Evolutionary conservation across 257 asterid species (phyloP).

Genomic region (Ophiorrhiza pumila): DNA sequence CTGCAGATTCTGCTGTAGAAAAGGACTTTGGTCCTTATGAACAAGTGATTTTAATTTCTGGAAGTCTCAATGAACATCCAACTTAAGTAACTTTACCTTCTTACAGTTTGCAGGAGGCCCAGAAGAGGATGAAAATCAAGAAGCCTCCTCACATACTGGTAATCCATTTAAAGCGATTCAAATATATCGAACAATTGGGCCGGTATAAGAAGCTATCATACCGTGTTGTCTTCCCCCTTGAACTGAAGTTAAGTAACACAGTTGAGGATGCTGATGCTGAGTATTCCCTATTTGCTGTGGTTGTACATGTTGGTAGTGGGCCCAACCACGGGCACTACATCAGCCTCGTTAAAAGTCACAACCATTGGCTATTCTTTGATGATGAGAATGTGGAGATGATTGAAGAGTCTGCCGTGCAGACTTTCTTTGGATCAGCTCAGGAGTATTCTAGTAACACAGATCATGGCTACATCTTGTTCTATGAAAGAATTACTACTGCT

Average conservation of each 20-base stretch:
- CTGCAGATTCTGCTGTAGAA: not conserved
- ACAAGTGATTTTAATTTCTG: not conserved
- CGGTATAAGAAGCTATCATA: slow-evolving; percentile 76
- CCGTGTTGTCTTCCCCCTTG: slow-evolving; percentile 84
- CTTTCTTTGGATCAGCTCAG: slow-evolving; percentile 82
- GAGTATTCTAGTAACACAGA: slow-evolving; percentile 83
- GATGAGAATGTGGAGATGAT: slow-evolving; percentile 89
- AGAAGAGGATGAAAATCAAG: slow-evolving; percentile 88
- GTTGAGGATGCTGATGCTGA: slow-evolving; percentile 81
- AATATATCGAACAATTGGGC: slow-evolving; percentile 76
- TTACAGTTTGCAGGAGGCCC: slow-evolving; percentile 88
- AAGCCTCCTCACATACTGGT: slow-evolving; percentile 76
- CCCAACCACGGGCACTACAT: slow-evolving; percentile 93
- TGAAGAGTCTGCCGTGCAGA: slow-evolving; percentile 81
- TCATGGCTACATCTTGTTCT: slow-evolving; percentile 78
- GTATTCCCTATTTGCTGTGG: slow-evolving; percentile 75
- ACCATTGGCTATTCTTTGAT: slow-evolving; percentile 81
- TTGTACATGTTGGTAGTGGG: slow-evolving; percentile 82
- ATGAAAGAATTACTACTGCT: slow-evolving; percentile 47
- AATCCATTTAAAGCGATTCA: slow-evolving; percentile 77
- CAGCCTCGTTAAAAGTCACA: slow-evolving; percentile 88
- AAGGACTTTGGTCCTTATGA: not conserved
- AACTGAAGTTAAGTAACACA: slow-evolving; percentile 76
- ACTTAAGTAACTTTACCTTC: slow-evolving; percentile 2
- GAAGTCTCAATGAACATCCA: not conserved